Base-by-base conservation (phyloP, 768 basidiomycete species). In the Leccinum longicurvipes region DNA sequence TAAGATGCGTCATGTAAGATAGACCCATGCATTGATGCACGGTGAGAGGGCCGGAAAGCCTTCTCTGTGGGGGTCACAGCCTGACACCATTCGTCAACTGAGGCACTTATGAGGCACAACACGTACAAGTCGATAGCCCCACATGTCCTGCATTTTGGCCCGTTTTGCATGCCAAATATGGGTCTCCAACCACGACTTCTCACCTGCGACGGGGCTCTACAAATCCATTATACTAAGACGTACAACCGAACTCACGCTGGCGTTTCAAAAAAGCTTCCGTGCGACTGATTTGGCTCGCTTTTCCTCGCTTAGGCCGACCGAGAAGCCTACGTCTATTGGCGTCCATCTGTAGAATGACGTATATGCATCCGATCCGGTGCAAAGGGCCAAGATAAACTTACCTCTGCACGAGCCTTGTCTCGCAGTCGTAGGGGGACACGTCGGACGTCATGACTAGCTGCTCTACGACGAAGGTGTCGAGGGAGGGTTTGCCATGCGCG, bases 91-190 rank as follows among this genome's bases (percentile, higher is more conserved):
- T 24, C 41, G 10, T 60, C 25, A 29, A 32, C 6, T 12, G 8
- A 2, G 1, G 29, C 24, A 12, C 24, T 9, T 0, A 12, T 3
- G 8, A 9, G 1, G 32, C 12, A 47, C 12, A 10, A 46, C 25
- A 59, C 65, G n/a, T 50, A 92, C 93, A 52, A 99, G 76, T 62
- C 92, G 80, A 68, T 92, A 93, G 0, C 92, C 93, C 94, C 94
- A 98, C 71, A 91, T 79, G 59, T 85, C 86, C 62, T 86, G 81
- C 96, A 98, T 98, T 58, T 87, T 84, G 86, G 96, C 96, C 6
- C 97, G 83, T 72, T 98, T 98, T 1, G 94, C 91, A 64, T 98
- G 96, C 93, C 94, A 98, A 19, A 98, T 73, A 69, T 99, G 97
- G 6, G 94, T 96, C 67, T 96, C 93, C 0, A 99, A 82, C 96